Evolutionary conservation across 345 rosid genomes (phyloP).

Genomic region (Hevea brasiliensis): DNA sequence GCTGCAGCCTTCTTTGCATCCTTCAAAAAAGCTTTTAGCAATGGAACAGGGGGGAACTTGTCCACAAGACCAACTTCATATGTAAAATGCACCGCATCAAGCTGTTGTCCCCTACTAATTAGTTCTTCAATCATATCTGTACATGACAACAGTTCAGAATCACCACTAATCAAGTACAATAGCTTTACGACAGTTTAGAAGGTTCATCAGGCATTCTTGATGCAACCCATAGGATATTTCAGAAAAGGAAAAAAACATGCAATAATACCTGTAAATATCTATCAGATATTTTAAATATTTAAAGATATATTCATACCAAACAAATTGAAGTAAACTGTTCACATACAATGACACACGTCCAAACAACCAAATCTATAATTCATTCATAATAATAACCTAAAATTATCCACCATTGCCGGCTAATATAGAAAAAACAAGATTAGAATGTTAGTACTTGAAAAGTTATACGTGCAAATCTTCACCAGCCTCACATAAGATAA

Average conservation of each 20-base stretch:
- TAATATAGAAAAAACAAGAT: too few relatives aligned
- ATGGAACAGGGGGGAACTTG: constrained; percentile 84
- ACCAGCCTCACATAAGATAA: neutral
- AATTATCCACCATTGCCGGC: neutral
- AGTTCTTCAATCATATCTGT: constrained; percentile 88
- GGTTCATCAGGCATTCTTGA: neutral
- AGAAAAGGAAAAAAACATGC: neutral
- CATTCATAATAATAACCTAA: too few relatives aligned
- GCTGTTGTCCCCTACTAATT: constrained; percentile 90
- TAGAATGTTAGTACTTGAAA: neutral
- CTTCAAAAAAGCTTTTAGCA: constrained; percentile 80
- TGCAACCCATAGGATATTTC: neutral
- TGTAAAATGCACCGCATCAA: constrained; percentile 98
- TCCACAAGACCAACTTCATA: constrained; percentile 88
- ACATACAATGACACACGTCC: neutral
- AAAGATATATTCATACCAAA: too few relatives aligned
- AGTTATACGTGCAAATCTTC: neutral
- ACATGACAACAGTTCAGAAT: neutral
- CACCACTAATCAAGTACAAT: neutral
- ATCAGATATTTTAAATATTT: neutral
- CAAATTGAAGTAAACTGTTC: neutral
- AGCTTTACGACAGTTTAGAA: neutral
- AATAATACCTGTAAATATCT: neutral
- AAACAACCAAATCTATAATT: too few relatives aligned
- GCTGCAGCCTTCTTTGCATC: constrained; percentile 93